Evolutionary conservation across 2,329 filamentous ascomycete genomes (phyloP), one percentile per base, ranked within the genome.

Genomic region (Beauveria pseudobassiana): DNA sequence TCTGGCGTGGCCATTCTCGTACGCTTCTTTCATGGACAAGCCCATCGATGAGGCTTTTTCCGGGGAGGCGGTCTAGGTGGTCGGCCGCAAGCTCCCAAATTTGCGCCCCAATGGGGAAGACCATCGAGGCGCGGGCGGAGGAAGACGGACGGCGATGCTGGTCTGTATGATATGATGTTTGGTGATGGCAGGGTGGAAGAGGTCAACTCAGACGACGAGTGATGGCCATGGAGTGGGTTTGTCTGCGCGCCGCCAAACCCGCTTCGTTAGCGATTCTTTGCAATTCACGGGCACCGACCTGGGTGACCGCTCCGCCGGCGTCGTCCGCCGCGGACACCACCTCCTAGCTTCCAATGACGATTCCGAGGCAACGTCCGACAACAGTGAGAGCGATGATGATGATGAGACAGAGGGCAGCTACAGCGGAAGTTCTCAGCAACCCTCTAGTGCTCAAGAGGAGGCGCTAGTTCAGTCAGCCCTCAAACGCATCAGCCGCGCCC

Each of bases 21-120:
- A 99, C 80, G 95, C 95, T 69, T 84, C 92, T 66, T 86, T 98
- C 74, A 87, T 98, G 89, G 93, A 98, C 76, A 97, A 96, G 85
- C 93, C 93, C 63, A 96, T 98, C 82, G 95, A 98, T 87, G 93
- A 96, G 93, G 93, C 93, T 97, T 99, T 99, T 97, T 97, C 93
- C 84, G 95, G 96, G 93, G 95, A 99, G 93, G 93, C 95, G 93
- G 95, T 99, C 90, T 99, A 98, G 87, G 85, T 96, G 93, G 93
- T 98, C 95, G 93, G 91, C 93, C 93, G 95, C 95, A 89, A 95
- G 89, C 93, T 96, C 93, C 93, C 85, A 83, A 87, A 87, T 80
- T 77, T 83, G 87, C 89, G 92, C 92, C 93, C 90, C 88, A 82
- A 86, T 93, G 90, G 93, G 93, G 93, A 97, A 97, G 93, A 97